Evolutionary conservation across 1,284 basidiomycete species (phyloP).

Genomic region (Meira nashicola): DNA sequence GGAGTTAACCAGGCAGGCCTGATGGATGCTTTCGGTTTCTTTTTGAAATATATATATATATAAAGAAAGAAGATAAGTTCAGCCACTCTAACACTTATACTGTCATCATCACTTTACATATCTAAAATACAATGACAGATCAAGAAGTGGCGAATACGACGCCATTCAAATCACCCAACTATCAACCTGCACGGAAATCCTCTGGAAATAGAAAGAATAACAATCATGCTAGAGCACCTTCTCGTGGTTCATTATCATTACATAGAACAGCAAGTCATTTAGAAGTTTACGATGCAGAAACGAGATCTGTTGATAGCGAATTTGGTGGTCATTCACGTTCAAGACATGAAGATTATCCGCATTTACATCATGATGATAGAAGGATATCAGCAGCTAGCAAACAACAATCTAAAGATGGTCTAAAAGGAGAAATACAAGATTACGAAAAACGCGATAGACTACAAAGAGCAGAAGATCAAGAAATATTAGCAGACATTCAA

Average conservation of each 20-base stretch:
- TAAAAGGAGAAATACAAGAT: neutral
- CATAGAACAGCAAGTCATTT: constrained; percentile 4
- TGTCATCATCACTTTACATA: neutral
- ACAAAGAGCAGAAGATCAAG: constrained; percentile 8
- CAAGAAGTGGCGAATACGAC: neutral
- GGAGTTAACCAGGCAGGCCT: no score
- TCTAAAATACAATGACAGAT: neutral
- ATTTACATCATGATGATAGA: neutral
- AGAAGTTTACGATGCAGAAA: constrained; percentile 12
- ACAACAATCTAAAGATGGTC: neutral
- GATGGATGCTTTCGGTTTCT: no score
- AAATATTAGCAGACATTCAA: neutral
- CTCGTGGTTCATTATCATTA: neutral
- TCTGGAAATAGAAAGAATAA: neutral
- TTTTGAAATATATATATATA: no score
- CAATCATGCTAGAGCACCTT: neutral
- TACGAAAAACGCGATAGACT: neutral
- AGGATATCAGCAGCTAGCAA: neutral
- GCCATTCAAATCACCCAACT: neutral
- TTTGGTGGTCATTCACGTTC: constrained; percentile 1
- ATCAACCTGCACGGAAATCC: neutral
- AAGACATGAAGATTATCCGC: neutral
- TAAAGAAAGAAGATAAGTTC: no score
- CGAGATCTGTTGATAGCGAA: constrained; percentile 8
- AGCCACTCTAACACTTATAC: neutral